phyloP scores from a whole-genome alignment of 306 rosid species.

The Gynostemma pentaphyllum region DNA sequence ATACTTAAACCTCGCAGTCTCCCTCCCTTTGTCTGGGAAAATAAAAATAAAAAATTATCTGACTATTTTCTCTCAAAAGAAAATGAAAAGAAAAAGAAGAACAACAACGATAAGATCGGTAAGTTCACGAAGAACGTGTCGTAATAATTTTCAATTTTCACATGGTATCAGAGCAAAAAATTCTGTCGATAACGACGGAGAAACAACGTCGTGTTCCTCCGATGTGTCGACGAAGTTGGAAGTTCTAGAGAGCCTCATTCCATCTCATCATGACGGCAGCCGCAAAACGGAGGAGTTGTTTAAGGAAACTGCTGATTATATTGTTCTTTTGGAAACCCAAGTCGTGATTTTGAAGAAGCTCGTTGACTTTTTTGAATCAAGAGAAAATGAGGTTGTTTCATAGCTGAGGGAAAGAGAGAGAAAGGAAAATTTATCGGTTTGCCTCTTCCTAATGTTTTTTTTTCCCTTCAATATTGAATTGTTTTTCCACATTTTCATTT shows the following conservation, averaged over 20 bases:
- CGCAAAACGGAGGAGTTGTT: conserved; percentile 12
- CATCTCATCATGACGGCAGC: not conserved
- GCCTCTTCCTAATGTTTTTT: too few species aligned
- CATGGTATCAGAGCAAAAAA: not conserved
- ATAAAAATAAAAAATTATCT: too few species aligned
- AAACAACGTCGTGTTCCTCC: not conserved
- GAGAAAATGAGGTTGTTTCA: not conserved
- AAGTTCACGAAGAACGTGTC: too few species aligned
- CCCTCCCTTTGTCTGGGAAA: not conserved
- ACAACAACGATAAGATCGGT: not conserved
- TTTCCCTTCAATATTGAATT: too few species aligned
- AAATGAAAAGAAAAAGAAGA: not conserved
- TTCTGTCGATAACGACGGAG: not conserved
- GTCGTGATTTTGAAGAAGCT: conserved; percentile 10
- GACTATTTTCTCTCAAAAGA: not conserved
- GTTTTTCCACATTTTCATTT: too few species aligned
- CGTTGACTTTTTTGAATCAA: conserved; percentile 13
- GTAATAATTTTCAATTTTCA: too few species aligned
- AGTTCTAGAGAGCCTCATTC: conserved; percentile 9
- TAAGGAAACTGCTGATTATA: conserved; percentile 17
- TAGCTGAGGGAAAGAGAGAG: not conserved
- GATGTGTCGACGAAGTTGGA: conserved; percentile 9
- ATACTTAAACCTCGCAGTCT: conserved; percentile 1
- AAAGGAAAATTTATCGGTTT: not conserved
- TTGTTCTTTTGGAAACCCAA: conserved; percentile 6